These are phyloP conservation scores for Coemansia sp. DNA, from an alignment of 192 early-diverging fungal genomes.

Conservation along the genomic window DNA sequence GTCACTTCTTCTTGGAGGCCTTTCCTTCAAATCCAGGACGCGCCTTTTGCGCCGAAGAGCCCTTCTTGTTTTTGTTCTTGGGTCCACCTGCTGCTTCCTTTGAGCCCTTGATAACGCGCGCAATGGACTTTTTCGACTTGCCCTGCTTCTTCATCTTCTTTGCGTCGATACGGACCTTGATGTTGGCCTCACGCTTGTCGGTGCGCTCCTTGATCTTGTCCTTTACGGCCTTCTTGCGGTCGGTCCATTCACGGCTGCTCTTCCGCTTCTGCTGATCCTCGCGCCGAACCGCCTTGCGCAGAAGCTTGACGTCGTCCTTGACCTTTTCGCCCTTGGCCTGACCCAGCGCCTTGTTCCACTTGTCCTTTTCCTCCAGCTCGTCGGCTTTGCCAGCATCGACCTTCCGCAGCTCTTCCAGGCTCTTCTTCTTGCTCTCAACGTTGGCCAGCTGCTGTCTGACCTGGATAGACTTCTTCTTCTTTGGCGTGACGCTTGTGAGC, in stretches of 20 bases:
- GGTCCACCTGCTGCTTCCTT: background rate
- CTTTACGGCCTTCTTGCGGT: constrained; percentile 67
- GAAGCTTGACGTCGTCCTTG: constrained; percentile 84
- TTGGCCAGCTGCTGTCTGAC: constrained; percentile 61
- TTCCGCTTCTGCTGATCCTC: constrained; percentile 81
- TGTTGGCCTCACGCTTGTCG: constrained; percentile 82
- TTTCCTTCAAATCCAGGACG: constrained; percentile 52
- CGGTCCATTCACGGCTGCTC: constrained; percentile 80
- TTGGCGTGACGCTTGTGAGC: constrained; percentile 34
- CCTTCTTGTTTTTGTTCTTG: constrained; percentile 17
- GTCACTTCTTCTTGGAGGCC: constrained; percentile 20
- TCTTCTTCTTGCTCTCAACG: constrained; percentile 73
- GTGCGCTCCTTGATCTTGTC: constrained; percentile 66
- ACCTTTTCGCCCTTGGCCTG: constrained; percentile 88
- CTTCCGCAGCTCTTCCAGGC: constrained; percentile 70
- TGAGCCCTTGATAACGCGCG: constrained; percentile 38
- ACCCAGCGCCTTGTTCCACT: constrained; percentile 79
- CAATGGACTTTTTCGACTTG: constrained; percentile 64
- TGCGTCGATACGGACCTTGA: constrained; percentile 75
- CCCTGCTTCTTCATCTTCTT: constrained; percentile 74
- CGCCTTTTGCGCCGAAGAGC: constrained; percentile 21
- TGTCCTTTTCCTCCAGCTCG: constrained; percentile 69
- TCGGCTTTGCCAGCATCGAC: constrained; percentile 65
- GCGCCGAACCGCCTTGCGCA: constrained; percentile 91
- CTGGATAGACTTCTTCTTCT: constrained; percentile 54